These are phyloP conservation scores for Mortierella sp. DNA, from an alignment of 371 early-diverging fungal genomes.

Conservation along the genomic window DNA sequence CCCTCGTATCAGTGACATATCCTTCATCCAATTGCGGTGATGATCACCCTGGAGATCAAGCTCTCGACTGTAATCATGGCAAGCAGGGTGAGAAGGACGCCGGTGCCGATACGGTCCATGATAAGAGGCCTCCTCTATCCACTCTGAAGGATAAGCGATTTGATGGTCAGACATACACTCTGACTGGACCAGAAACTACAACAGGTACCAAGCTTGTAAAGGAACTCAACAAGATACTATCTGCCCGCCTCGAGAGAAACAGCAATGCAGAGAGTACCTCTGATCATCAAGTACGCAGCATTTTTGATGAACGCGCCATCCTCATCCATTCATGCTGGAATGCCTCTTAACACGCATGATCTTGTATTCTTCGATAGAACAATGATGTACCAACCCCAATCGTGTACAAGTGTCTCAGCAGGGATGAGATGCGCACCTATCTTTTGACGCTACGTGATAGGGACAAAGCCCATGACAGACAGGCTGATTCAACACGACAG, in stretches of 20 bases:
- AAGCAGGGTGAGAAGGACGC: not conserved
- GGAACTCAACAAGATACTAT: conserved; percentile 10
- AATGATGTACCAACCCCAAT: not conserved
- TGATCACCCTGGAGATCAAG: not conserved
- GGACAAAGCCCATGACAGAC: not conserved
- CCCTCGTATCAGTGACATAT: conserved; percentile 30
- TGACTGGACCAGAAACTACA: conserved; percentile 27
- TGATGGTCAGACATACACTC: conserved; percentile 28
- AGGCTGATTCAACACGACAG: not conserved
- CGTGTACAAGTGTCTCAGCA: conserved; percentile 14
- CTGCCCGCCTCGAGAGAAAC: not conserved
- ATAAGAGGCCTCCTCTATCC: not conserved
- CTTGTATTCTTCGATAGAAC: not conserved
- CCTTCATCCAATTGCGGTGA: conserved; percentile 1
- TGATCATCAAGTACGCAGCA: not conserved
- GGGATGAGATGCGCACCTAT: conserved; percentile 19
- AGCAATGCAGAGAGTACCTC: not conserved
- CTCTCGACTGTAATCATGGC: not conserved
- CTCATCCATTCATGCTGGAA: too few species aligned
- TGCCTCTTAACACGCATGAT: not conserved
- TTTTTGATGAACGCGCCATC: not conserved
- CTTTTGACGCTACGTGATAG: conserved; percentile 10
- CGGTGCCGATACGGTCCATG: not conserved
- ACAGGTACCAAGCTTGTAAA: conserved; percentile 29
- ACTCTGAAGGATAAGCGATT: conserved; percentile 3